Base-by-base conservation (phyloP, 1,284 basidiomycete genomes). In the Melampsora larici-populina region DNA sequence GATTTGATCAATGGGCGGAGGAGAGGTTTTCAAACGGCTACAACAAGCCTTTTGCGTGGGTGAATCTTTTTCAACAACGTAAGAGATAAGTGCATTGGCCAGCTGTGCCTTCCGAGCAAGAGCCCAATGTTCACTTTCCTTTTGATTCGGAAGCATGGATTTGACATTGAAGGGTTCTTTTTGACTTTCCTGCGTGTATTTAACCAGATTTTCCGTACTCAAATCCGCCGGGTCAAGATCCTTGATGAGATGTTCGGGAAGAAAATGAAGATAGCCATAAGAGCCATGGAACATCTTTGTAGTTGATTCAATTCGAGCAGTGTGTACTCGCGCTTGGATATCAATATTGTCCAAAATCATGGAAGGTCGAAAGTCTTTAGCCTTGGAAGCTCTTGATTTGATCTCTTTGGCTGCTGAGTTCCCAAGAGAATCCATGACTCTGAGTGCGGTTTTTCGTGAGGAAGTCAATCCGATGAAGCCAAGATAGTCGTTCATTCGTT, bases 321-420 rank as follows among this genome's bases (percentile, higher is more conserved):
- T 43, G 24, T 73, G 70, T 21, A 48, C 49, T 33, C 24, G 46
- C 49, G 60, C 29, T 31, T 64, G 70, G 26, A 73, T 63, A 73
- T 64, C 62, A 15, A 73, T n/a, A 40, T 73, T 73, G 48, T 73
- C 62, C 18, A 73, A 62, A 24, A 51, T 62, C 21, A 73, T 63
- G 15, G 40, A 49, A n/a, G 60, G 70, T 55, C 24, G 8, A 7
- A 55, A 7, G 6, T 55, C 8, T 21, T 21, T 21, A 13, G 18
- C 0, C 51, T 55, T 21, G 7, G 6, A 48, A 73, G 43, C 43
- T 26, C 33, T 24, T 21, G 43, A 13, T 18, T 43, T 40, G 24
- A 9, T 62, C 33, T 15, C 6, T 65, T 63, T 73, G 36, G 36
- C 43, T 65, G 60, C 29, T 1, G 40, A 24, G 15, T 29, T 36